These are phyloP conservation scores for Lunasporangiospora selenospora DNA, from an alignment of 192 early-diverging fungal species.

Conservation along the genomic window DNA sequence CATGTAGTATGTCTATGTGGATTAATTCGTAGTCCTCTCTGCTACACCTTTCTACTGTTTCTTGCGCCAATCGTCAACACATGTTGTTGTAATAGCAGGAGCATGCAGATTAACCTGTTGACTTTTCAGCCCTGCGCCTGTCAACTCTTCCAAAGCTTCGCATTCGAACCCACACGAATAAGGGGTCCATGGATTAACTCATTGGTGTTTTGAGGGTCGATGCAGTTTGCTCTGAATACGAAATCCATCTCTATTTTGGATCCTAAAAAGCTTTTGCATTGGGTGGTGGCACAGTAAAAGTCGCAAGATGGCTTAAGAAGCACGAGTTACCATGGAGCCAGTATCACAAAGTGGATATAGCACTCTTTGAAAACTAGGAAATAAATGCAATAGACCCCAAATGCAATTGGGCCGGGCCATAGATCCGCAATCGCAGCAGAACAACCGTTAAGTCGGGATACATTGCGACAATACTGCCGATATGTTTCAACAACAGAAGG, in stretches of 20 bases:
- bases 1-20: too few relatives aligned
- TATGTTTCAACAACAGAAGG: slow-evolving; percentile 1
- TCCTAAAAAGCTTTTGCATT: slow-evolving; percentile 1
- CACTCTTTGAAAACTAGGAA: neutral
- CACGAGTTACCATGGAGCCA: slow-evolving; percentile 1
- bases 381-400: neutral
- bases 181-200: neutral
- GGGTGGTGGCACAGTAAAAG: neutral
- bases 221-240: neutral
- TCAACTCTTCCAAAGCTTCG: neutral
- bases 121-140: slow-evolving; percentile 1
- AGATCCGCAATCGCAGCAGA: neutral
- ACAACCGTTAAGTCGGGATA: neutral
- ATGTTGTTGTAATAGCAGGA: neutral
- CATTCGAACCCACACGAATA: neutral
- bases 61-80: slow-evolving; percentile 2
- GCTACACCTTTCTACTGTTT: neutral
- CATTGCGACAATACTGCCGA: neutral
- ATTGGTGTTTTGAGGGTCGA: slow-evolving; percentile 2
- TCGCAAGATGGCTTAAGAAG: slow-evolving; percentile 1
- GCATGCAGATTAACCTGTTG: neutral
- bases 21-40: slow-evolving; percentile 2
- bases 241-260: neutral
- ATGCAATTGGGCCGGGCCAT: neutral
- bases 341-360: neutral